Percentiles rank a stretch among this genome's conserved stretches.
Conservation (phyloP, 2,329 filamentous ascomycete genomes). For the Torrubiellomyces zombiae region DNA sequence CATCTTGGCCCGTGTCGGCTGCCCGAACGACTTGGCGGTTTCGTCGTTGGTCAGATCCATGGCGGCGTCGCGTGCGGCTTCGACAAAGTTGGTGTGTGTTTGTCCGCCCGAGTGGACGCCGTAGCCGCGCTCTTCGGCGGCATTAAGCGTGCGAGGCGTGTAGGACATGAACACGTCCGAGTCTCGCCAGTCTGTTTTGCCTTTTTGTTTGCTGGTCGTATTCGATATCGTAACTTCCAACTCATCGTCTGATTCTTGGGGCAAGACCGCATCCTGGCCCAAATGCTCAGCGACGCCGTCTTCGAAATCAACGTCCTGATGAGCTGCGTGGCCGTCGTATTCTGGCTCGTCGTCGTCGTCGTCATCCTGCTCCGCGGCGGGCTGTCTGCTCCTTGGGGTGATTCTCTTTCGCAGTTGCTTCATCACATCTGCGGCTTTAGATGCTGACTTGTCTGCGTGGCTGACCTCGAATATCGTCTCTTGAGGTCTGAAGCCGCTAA, state of each 20-base stretch:
- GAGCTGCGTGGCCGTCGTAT: constrained; percentile 9
- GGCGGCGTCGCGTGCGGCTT: constrained; percentile 68
- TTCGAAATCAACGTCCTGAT: constrained; percentile 5
- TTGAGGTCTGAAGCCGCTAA: constrained; percentile 73
- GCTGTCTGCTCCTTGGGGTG: constrained; percentile 32
- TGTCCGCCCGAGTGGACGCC: constrained; percentile 67
- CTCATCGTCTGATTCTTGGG: constrained; percentile 44
- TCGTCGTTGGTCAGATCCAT: constrained; percentile 95
- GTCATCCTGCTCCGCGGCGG: constrained; percentile 24
- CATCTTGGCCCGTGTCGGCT: constrained; percentile 58
- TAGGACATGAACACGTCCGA: constrained; percentile 95
- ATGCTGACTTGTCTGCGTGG: constrained; percentile 47
- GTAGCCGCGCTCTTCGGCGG: constrained; percentile 82
- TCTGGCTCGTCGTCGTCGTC: constrained; percentile 15
- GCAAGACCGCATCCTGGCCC: constrained; percentile 4
- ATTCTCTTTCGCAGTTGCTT: constrained; percentile 54
- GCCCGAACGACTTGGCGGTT: constrained; percentile 59
- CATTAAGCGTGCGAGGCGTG: constrained; percentile 62
- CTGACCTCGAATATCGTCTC: constrained; percentile 97
- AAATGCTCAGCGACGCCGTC: constrained; percentile 9
- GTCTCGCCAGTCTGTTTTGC: constrained; percentile 56
- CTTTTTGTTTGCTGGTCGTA: constrained; percentile 28
- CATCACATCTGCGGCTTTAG: constrained; percentile 60
- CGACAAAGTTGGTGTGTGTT: constrained; percentile 62
- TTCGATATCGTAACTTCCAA: constrained; percentile 57